These are phyloP conservation scores for Thuidium tamariscinum DNA, from an alignment of 225 moss, liverwort and hornwort species.

Conservation along the genomic window DNA sequence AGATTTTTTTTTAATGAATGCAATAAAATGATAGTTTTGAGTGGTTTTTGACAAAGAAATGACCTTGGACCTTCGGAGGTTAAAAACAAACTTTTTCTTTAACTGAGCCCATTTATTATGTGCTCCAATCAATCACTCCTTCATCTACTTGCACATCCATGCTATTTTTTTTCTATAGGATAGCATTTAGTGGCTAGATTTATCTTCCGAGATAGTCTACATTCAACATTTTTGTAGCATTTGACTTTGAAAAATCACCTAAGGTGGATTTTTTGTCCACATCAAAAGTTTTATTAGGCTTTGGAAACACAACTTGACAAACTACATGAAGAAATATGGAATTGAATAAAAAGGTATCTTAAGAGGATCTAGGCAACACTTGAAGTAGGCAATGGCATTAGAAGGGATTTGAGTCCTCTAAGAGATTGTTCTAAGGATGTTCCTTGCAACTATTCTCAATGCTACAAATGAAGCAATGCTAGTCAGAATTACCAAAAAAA, in stretches of 20 bases:
- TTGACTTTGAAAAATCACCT: not conserved
- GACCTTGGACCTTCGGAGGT: too few relatives aligned
- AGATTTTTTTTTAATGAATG: too few relatives aligned
- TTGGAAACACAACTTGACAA: not conserved
- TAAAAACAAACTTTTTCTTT: too few relatives aligned
- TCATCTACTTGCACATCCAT: accelerated
- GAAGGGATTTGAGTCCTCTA: too few relatives aligned
- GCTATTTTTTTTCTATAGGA: not conserved
- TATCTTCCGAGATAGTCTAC: accelerated
- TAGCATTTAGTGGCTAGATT: not conserved
- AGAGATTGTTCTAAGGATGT: too few relatives aligned
- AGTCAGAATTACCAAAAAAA: too few relatives aligned
- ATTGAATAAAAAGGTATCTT: accelerated
- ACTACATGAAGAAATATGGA: not conserved
- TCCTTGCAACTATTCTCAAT: too few relatives aligned
- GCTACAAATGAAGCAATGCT: too few relatives aligned
- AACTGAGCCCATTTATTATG: not conserved
- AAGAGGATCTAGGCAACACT: accelerated
- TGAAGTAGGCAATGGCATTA: accelerated
- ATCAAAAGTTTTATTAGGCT: too few relatives aligned
- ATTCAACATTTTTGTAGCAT: not conserved
- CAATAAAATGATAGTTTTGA: too few relatives aligned
- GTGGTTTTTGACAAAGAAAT: too few relatives aligned
- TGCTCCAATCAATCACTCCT: accelerated
- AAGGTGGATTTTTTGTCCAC: not conserved